phyloP scores from a whole-genome alignment of 805 yeast species.

The Zygotorulaspora florentina region DNA sequence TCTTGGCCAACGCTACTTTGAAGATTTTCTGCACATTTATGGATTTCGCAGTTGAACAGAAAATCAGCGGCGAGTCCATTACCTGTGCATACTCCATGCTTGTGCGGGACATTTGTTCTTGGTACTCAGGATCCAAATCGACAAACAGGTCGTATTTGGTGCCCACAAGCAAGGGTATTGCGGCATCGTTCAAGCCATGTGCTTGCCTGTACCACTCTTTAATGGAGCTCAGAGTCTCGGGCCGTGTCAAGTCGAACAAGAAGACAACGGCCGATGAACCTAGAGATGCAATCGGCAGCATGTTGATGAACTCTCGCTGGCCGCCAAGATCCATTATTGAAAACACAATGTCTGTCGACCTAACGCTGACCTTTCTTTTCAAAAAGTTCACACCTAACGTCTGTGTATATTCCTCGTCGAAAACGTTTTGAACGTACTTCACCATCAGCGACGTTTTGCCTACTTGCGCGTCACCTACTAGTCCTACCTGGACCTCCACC shows the following conservation, averaged over 20 bases:
- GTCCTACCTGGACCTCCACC: slow-evolving; percentile 67
- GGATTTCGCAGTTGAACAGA: slow-evolving; percentile 88
- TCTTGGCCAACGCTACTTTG: slow-evolving; percentile 83
- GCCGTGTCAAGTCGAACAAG: slow-evolving; percentile 85
- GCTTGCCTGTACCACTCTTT: slow-evolving; percentile 95
- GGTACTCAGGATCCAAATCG: slow-evolving; percentile 73
- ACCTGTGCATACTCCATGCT: slow-evolving; percentile 83
- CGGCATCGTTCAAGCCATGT: slow-evolving; percentile 81
- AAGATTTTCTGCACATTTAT: slow-evolving; percentile 92
- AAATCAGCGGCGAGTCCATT: slow-evolving; percentile 80
- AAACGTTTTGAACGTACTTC: slow-evolving; percentile 91
- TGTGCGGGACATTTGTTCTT: slow-evolving; percentile 74
- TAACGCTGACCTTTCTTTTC: slow-evolving; percentile 81
- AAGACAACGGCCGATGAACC: slow-evolving; percentile 90
- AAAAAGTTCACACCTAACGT: slow-evolving; percentile 93
- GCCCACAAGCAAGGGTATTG: slow-evolving; percentile 87
- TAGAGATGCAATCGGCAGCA: slow-evolving; percentile 87
- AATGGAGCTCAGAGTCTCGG: slow-evolving; percentile 77
- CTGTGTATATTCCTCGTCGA: slow-evolving; percentile 87
- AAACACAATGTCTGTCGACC: slow-evolving; percentile 83
- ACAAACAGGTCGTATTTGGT: slow-evolving; percentile 89
- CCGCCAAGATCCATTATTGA: slow-evolving; percentile 97
- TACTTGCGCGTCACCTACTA: slow-evolving; percentile 92
- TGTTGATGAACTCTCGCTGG: slow-evolving; percentile 87
- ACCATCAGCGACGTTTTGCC: slow-evolving; percentile 97